Base-by-base conservation (phyloP, 2,329 filamentous ascomycete genomes). In the Alternaria sp. region DNA sequence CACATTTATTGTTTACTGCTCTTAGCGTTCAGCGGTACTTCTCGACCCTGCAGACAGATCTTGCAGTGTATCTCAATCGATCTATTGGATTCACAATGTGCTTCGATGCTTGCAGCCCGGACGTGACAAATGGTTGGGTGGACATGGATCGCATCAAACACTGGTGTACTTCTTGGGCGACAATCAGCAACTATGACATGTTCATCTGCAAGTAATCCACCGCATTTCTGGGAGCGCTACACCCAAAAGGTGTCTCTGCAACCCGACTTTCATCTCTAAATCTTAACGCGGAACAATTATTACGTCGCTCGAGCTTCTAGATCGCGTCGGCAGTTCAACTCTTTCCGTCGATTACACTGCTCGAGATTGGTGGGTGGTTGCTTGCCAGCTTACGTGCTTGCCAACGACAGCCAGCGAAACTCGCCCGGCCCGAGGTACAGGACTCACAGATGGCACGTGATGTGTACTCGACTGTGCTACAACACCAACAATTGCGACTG, bases 91-190 rank as follows among this genome's bases (percentile, higher is more conserved):
- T 36, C 7, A n/a, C 20, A 26, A n/a, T 49, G 32, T n/a, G 14
- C 12, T 41, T 18, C 22, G 5, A 12, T 8, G 46, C 46, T 49
- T 14, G 32, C 20, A 32, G 30, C 30, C 9, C 14, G 11, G 9
- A 22, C 12, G 4, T 11, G 20, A 34, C 7, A 24, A 22, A 20
- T 36, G 46, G 22, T 14, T 9, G 32, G 12, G 14, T 7, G 46
- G 9, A 36, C 20, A 49, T 38, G 46, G 20, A 49, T 49, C 20
- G 8, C 32, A 49, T 49, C 32, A 49, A 49, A 49, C 46, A 49
- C 22, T 38, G 34, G 46, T 49, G 12, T 12, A 26, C 14, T 24
- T 30, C 32, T 49, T 49, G 32, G 12, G 46, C 14, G 20, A 49
- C 7, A 12, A 6, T 42, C 4, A 24, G 20, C 14, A 18, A 20